Evolutionary conservation across 2,329 filamentous ascomycete genomes (phyloP).

Genomic region (Erysiphe pulchra): DNA sequence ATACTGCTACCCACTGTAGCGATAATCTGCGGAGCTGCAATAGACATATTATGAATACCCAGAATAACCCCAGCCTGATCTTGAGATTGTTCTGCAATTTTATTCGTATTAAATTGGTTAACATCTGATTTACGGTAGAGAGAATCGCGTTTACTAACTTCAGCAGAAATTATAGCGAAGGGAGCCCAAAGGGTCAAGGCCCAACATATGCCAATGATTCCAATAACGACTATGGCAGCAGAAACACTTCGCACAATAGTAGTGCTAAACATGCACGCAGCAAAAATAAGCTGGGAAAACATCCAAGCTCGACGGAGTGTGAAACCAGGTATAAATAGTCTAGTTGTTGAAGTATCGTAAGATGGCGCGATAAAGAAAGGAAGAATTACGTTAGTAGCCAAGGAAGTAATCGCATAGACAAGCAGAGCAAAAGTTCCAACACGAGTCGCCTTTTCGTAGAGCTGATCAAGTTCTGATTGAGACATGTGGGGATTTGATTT

Average conservation of each 20-base stretch:
- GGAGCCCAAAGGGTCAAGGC: conserved; percentile 84
- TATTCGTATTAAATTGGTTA: conserved; percentile 1
- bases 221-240: conserved; percentile 52
- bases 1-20: conserved; percentile 63
- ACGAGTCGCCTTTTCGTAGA: conserved; percentile 68
- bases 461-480: conserved; percentile 44
- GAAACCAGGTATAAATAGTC: conserved; percentile 51
- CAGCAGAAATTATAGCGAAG: conserved; percentile 80
- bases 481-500: conserved; percentile 54
- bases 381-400: conserved; percentile 56
- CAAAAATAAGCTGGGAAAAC: conserved; percentile 60
- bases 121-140: conserved; percentile 21
- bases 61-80: conserved; percentile 41
- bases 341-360: conserved; percentile 21
- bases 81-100: conserved; percentile 2
- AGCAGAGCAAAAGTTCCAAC: conserved; percentile 75
- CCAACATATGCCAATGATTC: conserved; percentile 72
- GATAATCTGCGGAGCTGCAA: conserved; percentile 75
- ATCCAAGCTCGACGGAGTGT: conserved; percentile 81
- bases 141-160: conserved; percentile 64
- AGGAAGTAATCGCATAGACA: conserved; percentile 65
- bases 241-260: conserved; percentile 48
- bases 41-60: conserved; percentile 86
- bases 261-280: conserved; percentile 57
- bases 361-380: conserved; percentile 69